Evolutionary conservation across 331 rosid species (phyloP).

Genomic region (Saraca asoca): DNA sequence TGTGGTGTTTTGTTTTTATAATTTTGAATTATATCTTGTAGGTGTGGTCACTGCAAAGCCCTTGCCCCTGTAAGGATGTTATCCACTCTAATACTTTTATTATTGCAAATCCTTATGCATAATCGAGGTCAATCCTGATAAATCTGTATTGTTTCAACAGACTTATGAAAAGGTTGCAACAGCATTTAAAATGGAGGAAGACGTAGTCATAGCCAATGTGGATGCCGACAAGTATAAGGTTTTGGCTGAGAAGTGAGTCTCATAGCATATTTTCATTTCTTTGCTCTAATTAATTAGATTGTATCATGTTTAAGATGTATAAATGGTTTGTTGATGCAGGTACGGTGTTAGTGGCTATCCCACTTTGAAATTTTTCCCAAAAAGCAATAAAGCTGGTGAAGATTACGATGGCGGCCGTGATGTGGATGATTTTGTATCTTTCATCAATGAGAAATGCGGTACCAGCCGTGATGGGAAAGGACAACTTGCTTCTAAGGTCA

Average conservation of each 20-base stretch:
- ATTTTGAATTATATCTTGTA: conserved; percentile 36
- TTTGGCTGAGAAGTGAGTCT: conserved; percentile 77
- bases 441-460: conserved; percentile 76
- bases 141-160: conserved; percentile 40
- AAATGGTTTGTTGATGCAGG: conserved; percentile 45
- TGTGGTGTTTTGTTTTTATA: conserved; percentile 3
- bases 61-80: conserved; percentile 81
- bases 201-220: conserved; percentile 71
- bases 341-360: conserved; percentile 79
- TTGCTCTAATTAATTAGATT: conserved; percentile 8
- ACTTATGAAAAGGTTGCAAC: conserved; percentile 84
- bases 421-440: conserved; percentile 69
- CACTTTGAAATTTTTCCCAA: conserved; percentile 86
- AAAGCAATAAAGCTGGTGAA: conserved; percentile 77
- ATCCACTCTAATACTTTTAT: conserved; percentile 16
- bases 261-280: conserved; percentile 11
- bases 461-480: conserved; percentile 84
- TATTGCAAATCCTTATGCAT: conserved; percentile 16
- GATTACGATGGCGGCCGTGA: conserved; percentile 75
- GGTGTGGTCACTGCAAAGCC: conserved; percentile 97
- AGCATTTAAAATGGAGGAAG: conserved; percentile 65
- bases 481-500: conserved; percentile 63
- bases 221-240: conserved; percentile 77
- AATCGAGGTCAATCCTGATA: conserved; percentile 25
- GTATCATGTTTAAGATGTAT: conserved; percentile 23